Base-by-base conservation (phyloP, 176 grass and related monocot genomes). In the Carex myosuroides region DNA sequence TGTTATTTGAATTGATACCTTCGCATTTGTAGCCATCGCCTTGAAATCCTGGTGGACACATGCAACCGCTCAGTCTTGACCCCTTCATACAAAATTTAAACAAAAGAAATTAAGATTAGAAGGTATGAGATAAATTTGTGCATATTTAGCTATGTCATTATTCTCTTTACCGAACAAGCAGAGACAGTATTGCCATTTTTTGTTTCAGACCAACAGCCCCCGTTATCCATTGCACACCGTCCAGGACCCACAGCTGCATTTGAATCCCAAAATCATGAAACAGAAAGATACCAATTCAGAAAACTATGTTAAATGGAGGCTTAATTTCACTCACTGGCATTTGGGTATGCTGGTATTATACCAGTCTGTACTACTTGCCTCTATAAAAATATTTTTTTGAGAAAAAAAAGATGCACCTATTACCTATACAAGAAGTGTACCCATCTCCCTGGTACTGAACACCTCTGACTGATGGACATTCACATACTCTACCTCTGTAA, bases 181-280 rank as follows among this genome's bases (percentile, higher is more conserved):
- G 96, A 99, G 75, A 92, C 93, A 3, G 74, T 92, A 18, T 58
- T 55, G 1, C 24, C 30, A 5, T 84, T 86, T 79, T 67, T 87
- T 1, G 85, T 92, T 29, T 90, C 96, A 8, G 87, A 88, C 96
- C 96, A 99, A 82, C 96, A 99, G 1, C 93, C 96, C 80, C 96
- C 96, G 8, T 99, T 85, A 79, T 95, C 64, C 14, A 93, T 79
- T 17, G 91, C 61, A 80, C 96, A 99, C 67, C 96, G 81, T 1
- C 93, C 96, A 1, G 93, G 96, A 2, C 96, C 96, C 2, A 95
- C 91, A 81, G 93, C 93, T 97, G 86, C 16, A 46, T 80, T 30
- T 30, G 29, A 52, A 21, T 52, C 24, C 39, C 24, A 63, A 81
- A 54, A 55, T 13, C 44, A 76, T 13, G 48, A 76, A 29, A 46